Conservation (phyloP, 176 grass and related monocot genomes). For the Coix lacrymajobi region DNA sequence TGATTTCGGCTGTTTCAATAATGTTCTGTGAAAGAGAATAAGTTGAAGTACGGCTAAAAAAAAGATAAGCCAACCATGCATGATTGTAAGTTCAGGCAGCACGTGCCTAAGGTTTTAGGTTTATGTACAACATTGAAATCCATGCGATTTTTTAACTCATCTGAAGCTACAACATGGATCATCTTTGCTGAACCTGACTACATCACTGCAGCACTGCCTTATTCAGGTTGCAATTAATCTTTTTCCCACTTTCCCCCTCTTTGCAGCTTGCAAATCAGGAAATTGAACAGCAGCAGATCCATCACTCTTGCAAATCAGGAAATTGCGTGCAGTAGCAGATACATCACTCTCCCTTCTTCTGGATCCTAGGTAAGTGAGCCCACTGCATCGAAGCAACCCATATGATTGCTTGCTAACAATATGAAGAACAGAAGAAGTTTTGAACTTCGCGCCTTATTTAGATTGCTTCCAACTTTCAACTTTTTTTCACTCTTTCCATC, state of each 20-base stretch:
- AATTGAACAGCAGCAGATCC: background rate
- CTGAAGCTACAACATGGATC: slow-evolving; percentile 13
- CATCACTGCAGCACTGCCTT: background rate
- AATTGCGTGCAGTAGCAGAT: background rate
- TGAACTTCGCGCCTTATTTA: too few relatives aligned
- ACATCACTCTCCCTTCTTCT: slow-evolving; percentile 31
- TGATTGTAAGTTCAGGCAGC: background rate
- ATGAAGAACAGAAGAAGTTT: too few relatives aligned
- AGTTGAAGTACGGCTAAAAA: too few relatives aligned
- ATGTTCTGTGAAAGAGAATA: too few relatives aligned
- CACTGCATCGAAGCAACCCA: slow-evolving; percentile 31
- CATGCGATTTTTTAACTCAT: slow-evolving; percentile 1
- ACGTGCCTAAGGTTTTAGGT: slow-evolving; percentile 2
- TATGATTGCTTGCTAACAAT: background rate
- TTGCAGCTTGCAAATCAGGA: slow-evolving; percentile 14
- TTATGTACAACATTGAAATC: background rate
- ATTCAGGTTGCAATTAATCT: background rate
- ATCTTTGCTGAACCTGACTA: background rate
- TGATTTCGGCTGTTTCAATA: too few relatives aligned
- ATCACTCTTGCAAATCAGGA: slow-evolving; percentile 22
- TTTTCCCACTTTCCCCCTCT: background rate
- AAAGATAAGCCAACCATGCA: too few relatives aligned
- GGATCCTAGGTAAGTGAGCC: slow-evolving; percentile 56
- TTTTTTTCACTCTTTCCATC: too few relatives aligned
- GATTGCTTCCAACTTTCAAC: too few relatives aligned